A percentile compares a stretch with the other conserved stretches of the same genome.
These are phyloP conservation scores for Melaleuca quinquenervia DNA, from an alignment of 345 rosid species.

Conservation along the genomic window DNA sequence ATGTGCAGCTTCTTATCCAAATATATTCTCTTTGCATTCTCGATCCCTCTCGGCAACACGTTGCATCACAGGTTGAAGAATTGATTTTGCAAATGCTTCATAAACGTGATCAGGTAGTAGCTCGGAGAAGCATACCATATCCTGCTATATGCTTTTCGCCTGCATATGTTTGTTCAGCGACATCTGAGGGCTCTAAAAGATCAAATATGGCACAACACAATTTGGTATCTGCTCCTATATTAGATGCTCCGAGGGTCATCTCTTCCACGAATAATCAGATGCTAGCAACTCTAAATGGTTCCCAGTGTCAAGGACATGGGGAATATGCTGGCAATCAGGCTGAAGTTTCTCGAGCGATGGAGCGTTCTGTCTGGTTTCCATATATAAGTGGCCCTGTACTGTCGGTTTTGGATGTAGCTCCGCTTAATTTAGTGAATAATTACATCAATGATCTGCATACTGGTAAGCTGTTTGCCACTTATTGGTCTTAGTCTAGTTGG, in stretches of 20 bases:
- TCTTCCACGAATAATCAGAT: slow-evolving; percentile 7
- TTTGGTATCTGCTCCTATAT: slow-evolving; percentile 4
- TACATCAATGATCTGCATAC: slow-evolving; percentile 47
- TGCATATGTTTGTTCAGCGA: slow-evolving; percentile 31
- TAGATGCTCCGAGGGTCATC: slow-evolving; percentile 1
- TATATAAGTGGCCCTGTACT: slow-evolving; percentile 23
- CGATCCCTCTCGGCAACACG: slow-evolving; percentile 59
- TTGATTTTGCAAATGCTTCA: slow-evolving; percentile 59
- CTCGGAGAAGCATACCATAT: slow-evolving; percentile 41
- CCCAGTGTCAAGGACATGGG: slow-evolving; percentile 1
- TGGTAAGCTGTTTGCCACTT: slow-evolving; percentile 32
- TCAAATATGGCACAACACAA: slow-evolving; percentile 3
- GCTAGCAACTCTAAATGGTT: slow-evolving; percentile 7
- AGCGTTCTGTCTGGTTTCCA: slow-evolving; percentile 31
- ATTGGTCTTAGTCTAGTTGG: background rate
- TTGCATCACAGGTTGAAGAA: slow-evolving; percentile 60
- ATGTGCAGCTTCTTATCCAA: slow-evolving; percentile 86
- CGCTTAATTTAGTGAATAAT: slow-evolving; percentile 44
- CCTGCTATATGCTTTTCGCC: slow-evolving; percentile 34
- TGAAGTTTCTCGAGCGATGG: slow-evolving; percentile 12
- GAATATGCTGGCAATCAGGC: slow-evolving; percentile 4
- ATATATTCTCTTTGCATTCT: slow-evolving; percentile 64
- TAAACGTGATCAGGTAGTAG: slow-evolving; percentile 40
- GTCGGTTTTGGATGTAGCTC: slow-evolving; percentile 50
- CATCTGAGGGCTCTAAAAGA: slow-evolving; percentile 14